Evolutionary conservation across 1,284 basidiomycete species (phyloP).

Genomic region (Cutaneotrichosporon mucoides): DNA sequence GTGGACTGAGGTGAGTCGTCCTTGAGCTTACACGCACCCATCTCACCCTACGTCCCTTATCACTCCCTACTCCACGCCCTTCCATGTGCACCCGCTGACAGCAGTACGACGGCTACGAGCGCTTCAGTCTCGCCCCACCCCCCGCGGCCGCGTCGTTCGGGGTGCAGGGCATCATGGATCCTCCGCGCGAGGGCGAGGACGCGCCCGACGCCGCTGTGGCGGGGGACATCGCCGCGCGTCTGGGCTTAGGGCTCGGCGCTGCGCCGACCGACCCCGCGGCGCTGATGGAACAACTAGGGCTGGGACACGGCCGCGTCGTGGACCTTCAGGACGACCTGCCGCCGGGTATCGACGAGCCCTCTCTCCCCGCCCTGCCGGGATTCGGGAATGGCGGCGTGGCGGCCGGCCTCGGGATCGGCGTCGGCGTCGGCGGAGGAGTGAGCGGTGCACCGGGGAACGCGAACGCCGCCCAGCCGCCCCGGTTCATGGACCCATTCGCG

Average conservation of each 20-base stretch:
- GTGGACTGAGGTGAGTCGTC: conserved; percentile 41
- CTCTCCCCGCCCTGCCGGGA: conserved; percentile 45
- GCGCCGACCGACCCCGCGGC: conserved; percentile 16
- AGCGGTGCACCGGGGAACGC: too few relatives aligned
- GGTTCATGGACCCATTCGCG: too few relatives aligned
- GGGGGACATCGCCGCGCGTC: conserved; percentile 36
- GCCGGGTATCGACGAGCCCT: conserved; percentile 49
- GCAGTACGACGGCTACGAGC: conserved; percentile 50
- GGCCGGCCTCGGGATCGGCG: too few relatives aligned
- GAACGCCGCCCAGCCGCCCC: too few relatives aligned
- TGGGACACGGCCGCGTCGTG: conserved; percentile 47
- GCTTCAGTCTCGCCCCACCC: conserved; percentile 47
- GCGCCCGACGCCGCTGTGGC: conserved; percentile 22
- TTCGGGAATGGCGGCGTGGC: conserved; percentile 11
- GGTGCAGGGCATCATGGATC: conserved; percentile 45
- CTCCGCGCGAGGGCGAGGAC: conserved; percentile 32
- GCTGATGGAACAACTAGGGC: conserved; percentile 45
- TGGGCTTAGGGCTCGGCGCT: conserved; percentile 25
- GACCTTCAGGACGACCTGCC: conserved; percentile 50
- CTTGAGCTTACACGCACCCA: too few relatives aligned
- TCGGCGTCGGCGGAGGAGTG: too few relatives aligned
- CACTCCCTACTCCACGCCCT: too few relatives aligned
- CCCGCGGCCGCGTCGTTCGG: conserved; percentile 39
- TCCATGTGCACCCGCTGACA: background rate
- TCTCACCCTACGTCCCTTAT: too few relatives aligned